A percentile compares a stretch with the other conserved stretches of the same genome.
Evolutionary conservation across 495 filamentous ascomycete species (phyloP).

Genomic region (Tuber melanosporum): DNA sequence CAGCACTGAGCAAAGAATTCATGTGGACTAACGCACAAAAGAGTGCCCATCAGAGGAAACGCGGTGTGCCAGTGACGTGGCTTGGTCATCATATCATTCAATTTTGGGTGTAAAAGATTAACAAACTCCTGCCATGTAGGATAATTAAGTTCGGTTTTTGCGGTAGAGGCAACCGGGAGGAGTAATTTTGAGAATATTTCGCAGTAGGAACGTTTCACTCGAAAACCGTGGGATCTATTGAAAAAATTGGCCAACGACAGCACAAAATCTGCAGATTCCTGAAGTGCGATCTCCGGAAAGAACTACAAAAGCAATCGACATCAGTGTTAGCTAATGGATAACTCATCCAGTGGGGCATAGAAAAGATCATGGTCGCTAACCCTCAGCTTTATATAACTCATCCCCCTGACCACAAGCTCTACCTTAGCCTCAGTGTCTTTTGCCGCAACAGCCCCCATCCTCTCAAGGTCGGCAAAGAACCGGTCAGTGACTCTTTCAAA

Average conservation of each 20-base stretch:
- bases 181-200: slow-evolving; percentile 79
- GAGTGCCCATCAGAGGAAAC: slow-evolving; percentile 74
- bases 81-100: slow-evolving; percentile 78
- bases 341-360: slow-evolving; percentile 7
- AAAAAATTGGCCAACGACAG: slow-evolving; percentile 72
- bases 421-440: slow-evolving; percentile 70
- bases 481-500: slow-evolving; percentile 75
- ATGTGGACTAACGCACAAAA: slow-evolving; percentile 78
- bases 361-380: slow-evolving; percentile 39
- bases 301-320: slow-evolving; percentile 27
- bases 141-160: slow-evolving; percentile 64
- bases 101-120: slow-evolving; percentile 62
- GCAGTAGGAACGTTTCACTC: slow-evolving; percentile 89
- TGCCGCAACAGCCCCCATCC: slow-evolving; percentile 55
- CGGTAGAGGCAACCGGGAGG: slow-evolving; percentile 77
- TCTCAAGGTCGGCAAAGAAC: slow-evolving; percentile 73
- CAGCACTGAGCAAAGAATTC: slow-evolving; percentile 80
- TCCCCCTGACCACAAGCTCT: slow-evolving; percentile 77
- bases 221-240: slow-evolving; percentile 71
- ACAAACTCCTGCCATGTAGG: slow-evolving; percentile 83
- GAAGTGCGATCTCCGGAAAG: slow-evolving; percentile 67
- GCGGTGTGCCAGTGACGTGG: slow-evolving; percentile 82
- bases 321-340: neutral
- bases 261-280: slow-evolving; percentile 83
- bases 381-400: slow-evolving; percentile 77